These are phyloP conservation scores for Esteya vermicola DNA, from an alignment of 2,329 filamentous ascomycete genomes.

Conservation along the genomic window DNA sequence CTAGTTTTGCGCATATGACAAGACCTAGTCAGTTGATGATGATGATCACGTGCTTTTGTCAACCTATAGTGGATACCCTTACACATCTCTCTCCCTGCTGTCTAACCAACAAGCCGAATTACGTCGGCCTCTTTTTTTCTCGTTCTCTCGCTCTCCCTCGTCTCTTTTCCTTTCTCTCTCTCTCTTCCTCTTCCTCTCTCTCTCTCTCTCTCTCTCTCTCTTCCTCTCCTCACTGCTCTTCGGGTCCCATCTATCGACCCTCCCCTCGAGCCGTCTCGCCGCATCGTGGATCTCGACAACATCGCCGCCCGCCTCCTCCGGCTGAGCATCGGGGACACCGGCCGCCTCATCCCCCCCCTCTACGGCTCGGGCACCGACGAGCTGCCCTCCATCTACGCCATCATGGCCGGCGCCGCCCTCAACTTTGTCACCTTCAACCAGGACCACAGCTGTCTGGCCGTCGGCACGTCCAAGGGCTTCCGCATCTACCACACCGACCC, in stretches of 20 bases:
- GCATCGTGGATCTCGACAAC: slow-evolving; percentile 1
- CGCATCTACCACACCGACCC: slow-evolving; percentile 95
- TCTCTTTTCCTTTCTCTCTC: background rate
- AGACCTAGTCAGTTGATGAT: no score
- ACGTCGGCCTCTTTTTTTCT: background rate
- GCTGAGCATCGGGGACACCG: slow-evolving; percentile 1
- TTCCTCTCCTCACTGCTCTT: no score
- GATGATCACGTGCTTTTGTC: background rate
- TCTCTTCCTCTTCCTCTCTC: background rate
- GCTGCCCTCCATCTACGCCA: slow-evolving; percentile 9
- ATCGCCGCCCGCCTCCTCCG: background rate
- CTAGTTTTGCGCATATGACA: no score
- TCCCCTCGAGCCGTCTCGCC: no score
- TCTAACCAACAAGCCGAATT: background rate
- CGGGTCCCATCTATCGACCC: no score
- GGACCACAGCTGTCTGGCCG: slow-evolving; percentile 92
- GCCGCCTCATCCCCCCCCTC: background rate
- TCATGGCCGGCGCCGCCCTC: slow-evolving; percentile 58
- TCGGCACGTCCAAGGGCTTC: slow-evolving; percentile 88
- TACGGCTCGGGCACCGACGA: slow-evolving; percentile 6
- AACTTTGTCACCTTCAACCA: slow-evolving; percentile 99
- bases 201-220: no score
- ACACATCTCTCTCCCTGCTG: no score
- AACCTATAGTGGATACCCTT: background rate
- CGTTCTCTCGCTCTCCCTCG: background rate